phyloP scores from a whole-genome alignment of 176 grass and related monocot species.

The Carex kokanica region DNA sequence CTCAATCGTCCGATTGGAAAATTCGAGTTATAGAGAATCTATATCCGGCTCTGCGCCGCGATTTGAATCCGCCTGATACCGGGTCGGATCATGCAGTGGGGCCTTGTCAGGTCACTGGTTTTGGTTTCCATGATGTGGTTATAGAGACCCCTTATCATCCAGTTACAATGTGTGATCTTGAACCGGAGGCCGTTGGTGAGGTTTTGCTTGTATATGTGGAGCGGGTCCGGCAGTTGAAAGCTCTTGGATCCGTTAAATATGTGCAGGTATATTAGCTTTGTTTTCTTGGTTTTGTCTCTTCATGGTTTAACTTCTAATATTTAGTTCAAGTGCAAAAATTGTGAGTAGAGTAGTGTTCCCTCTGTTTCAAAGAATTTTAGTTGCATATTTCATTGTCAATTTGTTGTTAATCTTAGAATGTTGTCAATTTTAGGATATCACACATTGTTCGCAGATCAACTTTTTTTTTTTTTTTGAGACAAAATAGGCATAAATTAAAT shows the following conservation, averaged over 20 bases:
- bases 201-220: slow-evolving; percentile 60
- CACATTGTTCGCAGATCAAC: neutral
- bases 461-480: too few relatives aligned
- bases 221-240: slow-evolving; percentile 57
- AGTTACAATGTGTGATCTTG: slow-evolving; percentile 62
- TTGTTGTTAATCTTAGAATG: neutral
- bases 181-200: slow-evolving; percentile 45
- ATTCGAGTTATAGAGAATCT: slow-evolving; percentile 96
- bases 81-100: neutral
- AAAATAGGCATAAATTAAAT: too few relatives aligned
- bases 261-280: slow-evolving; percentile 44
- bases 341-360: neutral
- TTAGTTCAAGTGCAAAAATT: neutral
- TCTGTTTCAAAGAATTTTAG: neutral
- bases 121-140: slow-evolving; percentile 96
- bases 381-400: neutral
- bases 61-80: slow-evolving; percentile 34
- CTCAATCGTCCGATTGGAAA: slow-evolving; percentile 41
- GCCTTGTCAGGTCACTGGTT: slow-evolving; percentile 39
- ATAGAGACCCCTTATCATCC: slow-evolving; percentile 90
- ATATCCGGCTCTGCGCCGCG: slow-evolving; percentile 74
- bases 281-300: neutral
- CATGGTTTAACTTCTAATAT: neutral
- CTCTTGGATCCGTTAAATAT: slow-evolving; percentile 69
- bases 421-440: neutral